phyloP scores from a whole-genome alignment of 2,329 filamentous ascomycete species.

The Aspergillus niger region DNA sequence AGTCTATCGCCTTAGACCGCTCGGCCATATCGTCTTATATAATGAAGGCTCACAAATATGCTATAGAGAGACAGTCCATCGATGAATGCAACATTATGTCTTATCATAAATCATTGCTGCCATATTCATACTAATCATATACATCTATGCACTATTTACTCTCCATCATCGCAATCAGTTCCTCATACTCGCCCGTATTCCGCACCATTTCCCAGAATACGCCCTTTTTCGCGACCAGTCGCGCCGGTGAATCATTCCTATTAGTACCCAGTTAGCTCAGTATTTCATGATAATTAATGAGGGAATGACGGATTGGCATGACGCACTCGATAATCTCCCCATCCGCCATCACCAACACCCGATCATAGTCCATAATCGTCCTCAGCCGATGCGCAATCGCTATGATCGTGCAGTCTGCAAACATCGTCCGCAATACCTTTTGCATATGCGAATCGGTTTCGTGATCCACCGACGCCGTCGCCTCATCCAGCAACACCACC shows the following conservation, averaged over 20 bases:
- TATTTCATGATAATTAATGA: background rate
- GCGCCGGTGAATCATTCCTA: conserved; percentile 27
- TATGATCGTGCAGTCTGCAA: conserved; percentile 60
- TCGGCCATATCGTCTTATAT: conserved; percentile 5
- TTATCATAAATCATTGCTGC: background rate
- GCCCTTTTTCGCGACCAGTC: conserved; percentile 22
- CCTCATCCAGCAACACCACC: conserved; percentile 62
- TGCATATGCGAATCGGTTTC: conserved; percentile 62
- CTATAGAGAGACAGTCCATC: too few relatives aligned
- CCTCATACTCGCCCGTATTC: conserved; percentile 31
- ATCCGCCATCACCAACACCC: conserved; percentile 59
- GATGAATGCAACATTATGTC: too few relatives aligned
- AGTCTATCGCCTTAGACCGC: conserved; percentile 10
- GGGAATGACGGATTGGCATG: background rate
- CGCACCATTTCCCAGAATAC: conserved; percentile 30
- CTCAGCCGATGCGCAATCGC: conserved; percentile 68
- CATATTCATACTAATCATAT: too few relatives aligned
- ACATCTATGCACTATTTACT: too few relatives aligned
- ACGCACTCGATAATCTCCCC: conserved; percentile 57
- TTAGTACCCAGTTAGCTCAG: background rate
- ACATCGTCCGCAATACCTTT: conserved; percentile 55
- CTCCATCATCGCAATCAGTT: conserved; percentile 24
- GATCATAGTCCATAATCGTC: conserved; percentile 64
- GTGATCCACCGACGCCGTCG: conserved; percentile 64
- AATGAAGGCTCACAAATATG: too few relatives aligned